These are phyloP conservation scores for Fusarium sp. DNA, from an alignment of 2,329 filamentous ascomycete species.

Conservation along the genomic window DNA sequence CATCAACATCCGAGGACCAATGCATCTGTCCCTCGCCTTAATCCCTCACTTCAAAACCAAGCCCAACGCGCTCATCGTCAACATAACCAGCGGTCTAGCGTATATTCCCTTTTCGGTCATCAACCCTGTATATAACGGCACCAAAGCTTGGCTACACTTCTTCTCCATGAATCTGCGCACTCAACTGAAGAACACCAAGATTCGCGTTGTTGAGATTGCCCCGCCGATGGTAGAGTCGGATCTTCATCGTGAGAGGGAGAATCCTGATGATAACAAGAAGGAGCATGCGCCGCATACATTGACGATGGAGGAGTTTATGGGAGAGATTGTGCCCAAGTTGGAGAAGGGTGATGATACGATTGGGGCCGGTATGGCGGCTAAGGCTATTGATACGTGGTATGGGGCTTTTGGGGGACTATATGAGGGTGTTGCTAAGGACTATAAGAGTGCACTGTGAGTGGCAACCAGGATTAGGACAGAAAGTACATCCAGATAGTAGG, in stretches of 20 bases:
- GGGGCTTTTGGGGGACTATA: slow-evolving; percentile 47
- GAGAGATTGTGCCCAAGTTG: slow-evolving; percentile 55
- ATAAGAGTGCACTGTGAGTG: background rate
- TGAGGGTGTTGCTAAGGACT: slow-evolving; percentile 6
- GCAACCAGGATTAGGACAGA: background rate
- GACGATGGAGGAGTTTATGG: slow-evolving; percentile 63
- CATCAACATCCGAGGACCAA: slow-evolving; percentile 66
- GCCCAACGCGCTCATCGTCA: slow-evolving; percentile 57
- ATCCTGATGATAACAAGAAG: slow-evolving; percentile 69
- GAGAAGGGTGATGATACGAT: slow-evolving; percentile 60
- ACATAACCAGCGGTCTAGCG: slow-evolving; percentile 63
- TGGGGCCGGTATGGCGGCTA: slow-evolving; percentile 53
- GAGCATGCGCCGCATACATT: slow-evolving; percentile 55
- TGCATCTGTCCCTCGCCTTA: slow-evolving; percentile 62
- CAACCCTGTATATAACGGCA: slow-evolving; percentile 68
- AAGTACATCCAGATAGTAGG: background rate
- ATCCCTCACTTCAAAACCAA: slow-evolving; percentile 59
- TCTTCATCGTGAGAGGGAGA: slow-evolving; percentile 62
- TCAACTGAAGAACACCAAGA: slow-evolving; percentile 54
- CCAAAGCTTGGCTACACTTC: slow-evolving; percentile 67
- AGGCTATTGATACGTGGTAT: slow-evolving; percentile 56
- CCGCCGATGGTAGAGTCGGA: slow-evolving; percentile 65
- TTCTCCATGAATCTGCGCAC: slow-evolving; percentile 64
- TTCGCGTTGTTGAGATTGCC: slow-evolving; percentile 64
- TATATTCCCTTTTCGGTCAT: slow-evolving; percentile 62